These are phyloP conservation scores for Hirsutella minnesotensis DNA, from an alignment of 2,329 filamentous ascomycete species.

Conservation along the genomic window DNA sequence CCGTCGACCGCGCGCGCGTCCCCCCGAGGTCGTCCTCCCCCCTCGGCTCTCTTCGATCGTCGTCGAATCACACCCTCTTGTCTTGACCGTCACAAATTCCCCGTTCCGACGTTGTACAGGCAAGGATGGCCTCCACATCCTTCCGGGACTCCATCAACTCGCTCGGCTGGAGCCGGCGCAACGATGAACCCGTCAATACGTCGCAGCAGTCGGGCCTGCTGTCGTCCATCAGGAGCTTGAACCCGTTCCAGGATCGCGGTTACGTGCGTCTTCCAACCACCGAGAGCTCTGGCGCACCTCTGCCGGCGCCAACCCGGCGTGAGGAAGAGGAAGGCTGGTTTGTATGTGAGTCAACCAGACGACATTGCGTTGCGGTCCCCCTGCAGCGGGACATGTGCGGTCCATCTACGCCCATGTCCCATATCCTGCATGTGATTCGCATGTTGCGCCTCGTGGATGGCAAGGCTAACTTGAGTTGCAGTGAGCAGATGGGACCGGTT, in stretches of 20 bases:
- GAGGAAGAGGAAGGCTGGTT: slow-evolving; percentile 96
- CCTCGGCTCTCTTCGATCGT: neutral
- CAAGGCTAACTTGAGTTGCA: slow-evolving; percentile 32
- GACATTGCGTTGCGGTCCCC: slow-evolving; percentile 19
- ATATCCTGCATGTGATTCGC: slow-evolving; percentile 29
- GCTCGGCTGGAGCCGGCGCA: slow-evolving; percentile 84
- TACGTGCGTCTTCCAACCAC: slow-evolving; percentile 85
- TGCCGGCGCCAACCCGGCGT: slow-evolving; percentile 71
- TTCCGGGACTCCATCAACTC: slow-evolving; percentile 94
- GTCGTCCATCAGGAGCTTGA: slow-evolving; percentile 70
- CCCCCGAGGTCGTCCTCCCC: neutral
- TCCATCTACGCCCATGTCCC: slow-evolving; percentile 19
- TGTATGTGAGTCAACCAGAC: slow-evolving; percentile 59
- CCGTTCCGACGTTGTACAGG: neutral
- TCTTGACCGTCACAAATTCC: neutral
- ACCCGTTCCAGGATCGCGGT: slow-evolving; percentile 76
- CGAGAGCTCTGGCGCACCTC: slow-evolving; percentile 69
- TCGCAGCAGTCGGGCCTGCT: slow-evolving; percentile 59
- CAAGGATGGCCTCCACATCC: slow-evolving; percentile 67
- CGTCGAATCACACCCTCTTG: slow-evolving; percentile 3
- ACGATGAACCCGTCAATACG: slow-evolving; percentile 67
- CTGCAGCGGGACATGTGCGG: slow-evolving; percentile 36
- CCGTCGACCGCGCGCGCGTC: neutral
- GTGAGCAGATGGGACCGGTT: slow-evolving; percentile 96
- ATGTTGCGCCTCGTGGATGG: slow-evolving; percentile 29